phyloP scores from a whole-genome alignment of 257 asterid genomes.

The Nicotiana benthamiana region DNA sequence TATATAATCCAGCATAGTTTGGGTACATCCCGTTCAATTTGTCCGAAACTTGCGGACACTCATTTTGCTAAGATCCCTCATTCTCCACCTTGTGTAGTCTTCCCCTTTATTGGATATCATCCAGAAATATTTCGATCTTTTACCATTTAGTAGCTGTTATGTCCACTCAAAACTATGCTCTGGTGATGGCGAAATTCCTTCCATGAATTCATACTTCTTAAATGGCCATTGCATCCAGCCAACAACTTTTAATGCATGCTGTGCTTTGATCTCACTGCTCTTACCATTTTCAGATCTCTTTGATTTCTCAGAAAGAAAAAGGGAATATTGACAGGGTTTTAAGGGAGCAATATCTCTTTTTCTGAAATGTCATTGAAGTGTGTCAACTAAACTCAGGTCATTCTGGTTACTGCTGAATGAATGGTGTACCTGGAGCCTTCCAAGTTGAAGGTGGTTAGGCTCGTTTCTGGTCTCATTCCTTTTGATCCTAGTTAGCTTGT shows the following conservation, averaged over 20 bases:
- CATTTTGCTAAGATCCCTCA: not conserved
- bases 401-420: not conserved
- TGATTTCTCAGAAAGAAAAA: not conserved
- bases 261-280: not conserved
- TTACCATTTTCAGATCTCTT: not conserved
- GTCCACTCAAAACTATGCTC: not conserved
- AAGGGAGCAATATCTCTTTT: not conserved
- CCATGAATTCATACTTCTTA: not conserved
- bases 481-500: too few species aligned
- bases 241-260: not conserved
- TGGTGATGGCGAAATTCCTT: not conserved
- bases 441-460: too few species aligned
- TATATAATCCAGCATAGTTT: not conserved
- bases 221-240: not conserved
- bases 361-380: not conserved
- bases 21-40: not conserved
- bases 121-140: not conserved
- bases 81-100: not conserved
- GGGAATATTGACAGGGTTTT: not conserved
- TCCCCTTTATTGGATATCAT: not conserved
- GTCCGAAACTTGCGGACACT: not conserved
- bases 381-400: not conserved
- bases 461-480: too few species aligned
- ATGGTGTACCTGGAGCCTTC: not conserved
- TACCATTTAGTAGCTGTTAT: not conserved